Evolutionary conservation across 2,329 filamentous ascomycete genomes (phyloP), one percentile per base, ranked within the genome.

Genomic region (Rachicladosporium sp.): DNA sequence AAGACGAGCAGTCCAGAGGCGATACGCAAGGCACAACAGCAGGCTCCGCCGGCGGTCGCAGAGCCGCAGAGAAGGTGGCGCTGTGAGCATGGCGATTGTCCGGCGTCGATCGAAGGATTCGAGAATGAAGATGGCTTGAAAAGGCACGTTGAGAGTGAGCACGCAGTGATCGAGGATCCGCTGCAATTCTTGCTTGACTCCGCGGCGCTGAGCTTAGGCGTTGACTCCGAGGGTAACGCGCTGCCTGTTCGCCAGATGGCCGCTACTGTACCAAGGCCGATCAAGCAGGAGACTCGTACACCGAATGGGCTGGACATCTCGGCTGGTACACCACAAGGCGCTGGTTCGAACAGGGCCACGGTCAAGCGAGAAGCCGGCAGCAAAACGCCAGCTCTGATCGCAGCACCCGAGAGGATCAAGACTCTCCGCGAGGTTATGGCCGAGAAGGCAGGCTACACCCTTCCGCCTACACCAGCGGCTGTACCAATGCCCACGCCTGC

Each of bases 121-220:
- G 58, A 67, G 4, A 71, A 66, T 1, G 67, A 73, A 49, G 63
- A 59, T 11, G 71, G 70, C 38, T 57, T 79, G 39, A 67, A 73
- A 29, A 66, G 67, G 31, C 76, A 80, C 46, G 54, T 67, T 19
- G 66, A 66, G 36, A 67, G 72, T 13, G 61, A 57, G 11, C 76
- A 79, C 53, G 66, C 67, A 46, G 58, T 60, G 36, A 65, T 77
- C 30, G 69, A 66, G 4, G 65, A 79, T 51, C 68, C 73, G 27
- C 57, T 77, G 23, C 62, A 68, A n/a, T 80, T 69, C 51, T 66
- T 70, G 19, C 48, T 78, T 5, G 68, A 73, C 5, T 69, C 66
- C 32, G 63, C 74, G 45, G 65, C 65, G 10, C 64, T 63, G 10
- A 66, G 58, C 10, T 50, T 67, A 9, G 61, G 62, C 31, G 56